These are phyloP conservation scores for Chytriomyces sp. DNA, from an alignment of 192 early-diverging fungal species.

Conservation along the genomic window DNA sequence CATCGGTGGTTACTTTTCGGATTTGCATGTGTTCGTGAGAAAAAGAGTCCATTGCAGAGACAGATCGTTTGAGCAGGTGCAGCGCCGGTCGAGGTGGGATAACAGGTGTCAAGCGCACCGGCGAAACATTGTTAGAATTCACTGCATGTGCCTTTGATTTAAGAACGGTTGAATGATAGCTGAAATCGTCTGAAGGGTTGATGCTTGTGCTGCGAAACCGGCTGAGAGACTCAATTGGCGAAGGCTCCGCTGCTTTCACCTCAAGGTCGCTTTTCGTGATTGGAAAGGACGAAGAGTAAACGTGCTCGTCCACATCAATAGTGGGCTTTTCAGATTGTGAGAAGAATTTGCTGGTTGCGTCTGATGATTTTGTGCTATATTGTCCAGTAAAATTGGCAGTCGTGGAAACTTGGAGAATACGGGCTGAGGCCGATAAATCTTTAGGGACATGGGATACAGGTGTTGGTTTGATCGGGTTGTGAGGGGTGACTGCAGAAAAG, in stretches of 20 bases:
- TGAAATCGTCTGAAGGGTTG: not conserved
- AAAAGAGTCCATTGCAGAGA: not conserved
- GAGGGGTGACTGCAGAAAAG: not conserved
- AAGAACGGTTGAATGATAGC: not conserved
- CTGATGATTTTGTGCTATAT: not conserved
- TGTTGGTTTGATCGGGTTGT: not conserved
- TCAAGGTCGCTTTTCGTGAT: not conserved
- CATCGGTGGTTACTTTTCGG: not conserved
- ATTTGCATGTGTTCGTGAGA: not conserved
- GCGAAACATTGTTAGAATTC: not conserved
- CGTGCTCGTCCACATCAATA: not conserved
- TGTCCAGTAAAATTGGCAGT: not conserved
- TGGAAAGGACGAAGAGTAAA: not conserved
- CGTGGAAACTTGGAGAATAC: not conserved
- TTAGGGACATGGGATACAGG: not conserved
- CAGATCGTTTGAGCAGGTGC: not conserved
- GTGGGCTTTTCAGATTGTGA: not conserved
- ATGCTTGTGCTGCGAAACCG: not conserved
- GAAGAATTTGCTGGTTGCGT: not conserved
- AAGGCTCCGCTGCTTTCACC: not conserved
- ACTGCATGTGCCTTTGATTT: not conserved
- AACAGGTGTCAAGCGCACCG: not conserved
- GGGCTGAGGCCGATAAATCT: not conserved
- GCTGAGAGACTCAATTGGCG: not conserved
- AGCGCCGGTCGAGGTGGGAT: not conserved